Base-by-base conservation (phyloP, 495 filamentous ascomycete genomes). In the Trichocladium uniseriatum region DNA sequence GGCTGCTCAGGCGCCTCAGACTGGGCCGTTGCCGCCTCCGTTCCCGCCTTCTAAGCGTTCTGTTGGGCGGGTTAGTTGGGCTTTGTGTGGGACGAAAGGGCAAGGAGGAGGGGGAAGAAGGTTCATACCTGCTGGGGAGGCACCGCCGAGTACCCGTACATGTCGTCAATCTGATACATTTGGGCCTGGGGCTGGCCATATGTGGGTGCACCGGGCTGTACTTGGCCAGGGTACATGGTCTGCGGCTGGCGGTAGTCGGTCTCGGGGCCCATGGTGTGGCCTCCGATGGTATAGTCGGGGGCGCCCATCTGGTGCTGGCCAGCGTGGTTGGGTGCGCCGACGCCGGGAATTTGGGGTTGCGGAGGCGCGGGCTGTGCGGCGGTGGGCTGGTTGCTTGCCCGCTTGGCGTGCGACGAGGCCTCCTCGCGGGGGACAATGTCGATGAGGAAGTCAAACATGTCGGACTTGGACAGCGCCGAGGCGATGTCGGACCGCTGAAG, bases 391-490 rank as follows among this genome's bases (percentile, higher is more conserved):
- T 81, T 56, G 19, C 45, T 51, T 0, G 67, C 43, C 43, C 88
- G 77, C 72, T 95, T 95, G 31, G 83, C 76, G 66, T 95, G 88
- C 52, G 80, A 76, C 41, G 82, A 75, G 16, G 92, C 89, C 60
- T 98, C 92, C 64, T 98, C 92, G 32, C 92, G 81, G 5, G 92
- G 92, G 7, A 98, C 92, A 50, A 98, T 98, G 67, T 98, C 92
- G 65, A 98, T 98, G 45, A 98, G 75, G 69, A 98, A 98, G 71
- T 98, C 92, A 68, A 98, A 98, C 92, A 98, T 97, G 68, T 98
- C 92, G 31, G 88, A 94, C 70, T 97, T 97, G 48, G 89, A 85
- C 27, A 98, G 76, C 14, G 92, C 92, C 21, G 86, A 89, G 43
- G 92, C 92, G 64, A 98, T 98, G 61, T 98, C 92, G 39, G 87